Evolutionary conservation across 179 eudicot species (phyloP).

Genomic region (Monotropa hypopitys): DNA sequence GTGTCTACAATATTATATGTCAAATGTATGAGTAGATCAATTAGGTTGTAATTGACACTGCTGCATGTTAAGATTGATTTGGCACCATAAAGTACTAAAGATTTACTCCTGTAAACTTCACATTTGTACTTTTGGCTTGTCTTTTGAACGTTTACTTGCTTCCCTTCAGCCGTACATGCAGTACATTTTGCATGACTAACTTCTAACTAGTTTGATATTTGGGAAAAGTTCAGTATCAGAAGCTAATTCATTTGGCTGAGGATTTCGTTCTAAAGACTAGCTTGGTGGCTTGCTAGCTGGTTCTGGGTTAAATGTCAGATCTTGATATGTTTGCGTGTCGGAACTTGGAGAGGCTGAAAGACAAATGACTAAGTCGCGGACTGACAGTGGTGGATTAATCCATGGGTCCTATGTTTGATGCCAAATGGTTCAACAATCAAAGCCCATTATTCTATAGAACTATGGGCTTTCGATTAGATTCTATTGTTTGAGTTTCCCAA

Average conservation of each 20-base stretch:
- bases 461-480: too few relatives aligned
- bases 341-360: too few relatives aligned
- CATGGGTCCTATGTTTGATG: too few relatives aligned
- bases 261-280: not conserved
- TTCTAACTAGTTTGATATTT: not conserved
- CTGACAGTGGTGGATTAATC: too few relatives aligned
- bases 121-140: not conserved
- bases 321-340: too few relatives aligned
- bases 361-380: too few relatives aligned
- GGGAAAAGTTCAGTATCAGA: not conserved
- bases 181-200: not conserved
- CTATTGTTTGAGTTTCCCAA: too few relatives aligned
- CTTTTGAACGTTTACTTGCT: not conserved
- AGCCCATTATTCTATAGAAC: too few relatives aligned
- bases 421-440: too few relatives aligned
- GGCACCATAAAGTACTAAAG: not conserved
- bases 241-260: not conserved
- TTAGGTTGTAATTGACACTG: not conserved
- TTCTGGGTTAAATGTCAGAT: not conserved
- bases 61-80: not conserved
- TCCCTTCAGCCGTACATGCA: not conserved
- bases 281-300: not conserved
- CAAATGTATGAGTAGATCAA: not conserved
- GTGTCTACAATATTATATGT: too few relatives aligned
- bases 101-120: not conserved